phyloP scores from a whole-genome alignment of 163 green algal species.

The Scenedesmus sp. region DNA sequence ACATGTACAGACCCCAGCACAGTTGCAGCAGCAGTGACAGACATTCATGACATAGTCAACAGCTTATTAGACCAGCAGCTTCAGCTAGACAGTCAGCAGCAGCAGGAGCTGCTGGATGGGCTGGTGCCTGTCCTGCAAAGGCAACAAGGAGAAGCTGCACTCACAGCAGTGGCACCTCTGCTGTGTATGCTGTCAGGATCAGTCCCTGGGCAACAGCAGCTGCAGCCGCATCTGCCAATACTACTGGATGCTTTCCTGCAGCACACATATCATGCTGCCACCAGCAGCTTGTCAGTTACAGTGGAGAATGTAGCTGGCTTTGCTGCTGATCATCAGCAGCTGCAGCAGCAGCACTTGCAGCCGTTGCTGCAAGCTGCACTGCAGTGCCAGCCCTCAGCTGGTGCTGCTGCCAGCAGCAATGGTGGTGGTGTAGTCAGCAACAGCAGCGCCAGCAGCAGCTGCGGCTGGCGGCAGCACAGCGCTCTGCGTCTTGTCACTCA shows the following conservation, averaged over 20 bases:
- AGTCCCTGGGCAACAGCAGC: neutral
- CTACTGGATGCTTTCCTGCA: neutral
- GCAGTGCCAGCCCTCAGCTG: neutral
- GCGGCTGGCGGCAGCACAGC: neutral
- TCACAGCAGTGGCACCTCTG: neutral
- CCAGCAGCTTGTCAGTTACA: neutral
- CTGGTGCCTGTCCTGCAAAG: neutral
- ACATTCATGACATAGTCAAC: neutral
- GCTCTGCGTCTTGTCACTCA: neutral
- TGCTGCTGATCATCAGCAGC: neutral
- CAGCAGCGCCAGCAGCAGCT: neutral
- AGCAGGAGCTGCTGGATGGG: neutral
- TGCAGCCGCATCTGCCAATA: neutral
- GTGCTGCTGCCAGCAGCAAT: neutral
- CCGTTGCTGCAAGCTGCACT: neutral
- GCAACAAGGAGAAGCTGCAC: neutral
- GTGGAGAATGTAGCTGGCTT: neutral
- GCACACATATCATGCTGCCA: neutral
- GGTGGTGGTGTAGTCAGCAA: neutral
- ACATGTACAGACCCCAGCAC: neutral
- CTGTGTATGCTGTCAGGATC: neutral
- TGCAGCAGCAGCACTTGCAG: neutral
- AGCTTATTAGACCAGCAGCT: neutral
- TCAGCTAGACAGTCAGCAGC: constrained; percentile 7
- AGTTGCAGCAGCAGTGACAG: neutral